These are phyloP conservation scores for Neurospora pannonica DNA, from an alignment of 495 filamentous ascomycete species.

Conservation along the genomic window DNA sequence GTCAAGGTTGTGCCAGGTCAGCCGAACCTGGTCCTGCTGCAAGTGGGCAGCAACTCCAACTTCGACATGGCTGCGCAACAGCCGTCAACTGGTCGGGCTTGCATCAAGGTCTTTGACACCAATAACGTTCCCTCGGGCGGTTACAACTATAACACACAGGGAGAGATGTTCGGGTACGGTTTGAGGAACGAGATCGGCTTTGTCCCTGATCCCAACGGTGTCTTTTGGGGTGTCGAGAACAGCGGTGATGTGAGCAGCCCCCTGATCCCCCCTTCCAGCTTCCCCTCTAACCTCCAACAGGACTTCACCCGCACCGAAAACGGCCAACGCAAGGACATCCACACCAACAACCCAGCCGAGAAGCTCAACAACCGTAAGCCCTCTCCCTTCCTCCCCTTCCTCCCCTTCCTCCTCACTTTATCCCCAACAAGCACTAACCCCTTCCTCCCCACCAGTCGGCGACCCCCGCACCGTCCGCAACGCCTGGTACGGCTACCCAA, in stretches of 20 bases:
- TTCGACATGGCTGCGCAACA: slow-evolving; percentile 42
- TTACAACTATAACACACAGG: slow-evolving; percentile 43
- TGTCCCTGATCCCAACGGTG: slow-evolving; percentile 48
- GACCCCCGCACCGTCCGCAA: slow-evolving; percentile 24
- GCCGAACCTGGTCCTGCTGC: slow-evolving; percentile 43
- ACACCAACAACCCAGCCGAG: slow-evolving; percentile 59
- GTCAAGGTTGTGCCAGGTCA: slow-evolving; percentile 46
- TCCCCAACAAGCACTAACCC: neutral
- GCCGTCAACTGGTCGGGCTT: slow-evolving; percentile 43
- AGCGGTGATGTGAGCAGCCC: slow-evolving; percentile 48
- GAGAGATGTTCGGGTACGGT: slow-evolving; percentile 53
- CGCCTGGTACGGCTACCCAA: slow-evolving; percentile 57
- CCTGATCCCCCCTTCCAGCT: slow-evolving; percentile 20
- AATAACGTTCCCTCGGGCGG: slow-evolving; percentile 29
- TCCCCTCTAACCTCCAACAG: slow-evolving; percentile 24
- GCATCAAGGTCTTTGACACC: slow-evolving; percentile 55
- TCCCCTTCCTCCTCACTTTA: too few relatives aligned
- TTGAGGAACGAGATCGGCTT: slow-evolving; percentile 62
- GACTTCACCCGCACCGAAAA: slow-evolving; percentile 26
- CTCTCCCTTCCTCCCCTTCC: neutral
- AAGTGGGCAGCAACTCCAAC: slow-evolving; percentile 51
- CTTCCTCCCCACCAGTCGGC: slow-evolving; percentile 15
- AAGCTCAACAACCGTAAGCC: slow-evolving; percentile 59
- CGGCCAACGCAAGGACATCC: slow-evolving; percentile 46
- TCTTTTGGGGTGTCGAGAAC: slow-evolving; percentile 62